These are phyloP conservation scores for Penicillium lividum DNA, from an alignment of 495 filamentous ascomycete species.

Conservation along the genomic window DNA sequence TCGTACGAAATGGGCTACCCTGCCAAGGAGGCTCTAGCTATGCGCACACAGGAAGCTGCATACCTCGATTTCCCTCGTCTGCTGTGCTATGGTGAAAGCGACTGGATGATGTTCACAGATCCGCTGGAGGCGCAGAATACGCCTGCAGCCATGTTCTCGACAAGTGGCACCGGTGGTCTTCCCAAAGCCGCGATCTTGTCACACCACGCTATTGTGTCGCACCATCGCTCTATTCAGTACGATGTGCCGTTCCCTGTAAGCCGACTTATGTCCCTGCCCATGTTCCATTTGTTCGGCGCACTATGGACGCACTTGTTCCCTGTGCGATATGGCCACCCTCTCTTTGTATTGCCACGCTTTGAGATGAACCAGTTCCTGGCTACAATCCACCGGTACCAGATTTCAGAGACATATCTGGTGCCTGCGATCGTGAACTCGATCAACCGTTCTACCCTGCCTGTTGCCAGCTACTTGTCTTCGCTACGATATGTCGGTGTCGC, in stretches of 20 bases:
- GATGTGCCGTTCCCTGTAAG: constrained; percentile 48
- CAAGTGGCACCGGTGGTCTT: constrained; percentile 59
- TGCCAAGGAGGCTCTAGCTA: constrained; percentile 23
- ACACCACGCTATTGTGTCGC: constrained; percentile 54
- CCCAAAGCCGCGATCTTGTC: constrained; percentile 59
- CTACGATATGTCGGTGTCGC: constrained; percentile 52
- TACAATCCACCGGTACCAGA: constrained; percentile 55
- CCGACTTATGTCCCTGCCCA: constrained; percentile 59
- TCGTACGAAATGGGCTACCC: constrained; percentile 28
- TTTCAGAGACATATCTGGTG: constrained; percentile 63
- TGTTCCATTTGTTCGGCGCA: constrained; percentile 65
- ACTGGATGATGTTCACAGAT: constrained; percentile 56
- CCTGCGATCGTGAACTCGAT: constrained; percentile 60
- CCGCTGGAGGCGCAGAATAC: constrained; percentile 45
- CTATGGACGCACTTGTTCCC: constrained; percentile 55
- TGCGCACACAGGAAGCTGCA: constrained; percentile 18
- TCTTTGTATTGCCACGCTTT: constrained; percentile 63
- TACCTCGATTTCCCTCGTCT: constrained; percentile 43
- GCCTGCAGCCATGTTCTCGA: constrained; percentile 54
- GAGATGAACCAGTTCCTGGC: constrained; percentile 56
- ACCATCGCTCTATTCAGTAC: constrained; percentile 51
- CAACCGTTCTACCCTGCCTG: constrained; percentile 42
- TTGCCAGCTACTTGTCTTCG: constrained; percentile 48
- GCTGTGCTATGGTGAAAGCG: constrained; percentile 49
- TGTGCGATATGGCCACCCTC: constrained; percentile 54